Evolutionary conservation across 176 grass and related monocot genomes (phyloP), one percentile per base, ranked within the genome.

Genomic region (Triticum dicoccoides): DNA sequence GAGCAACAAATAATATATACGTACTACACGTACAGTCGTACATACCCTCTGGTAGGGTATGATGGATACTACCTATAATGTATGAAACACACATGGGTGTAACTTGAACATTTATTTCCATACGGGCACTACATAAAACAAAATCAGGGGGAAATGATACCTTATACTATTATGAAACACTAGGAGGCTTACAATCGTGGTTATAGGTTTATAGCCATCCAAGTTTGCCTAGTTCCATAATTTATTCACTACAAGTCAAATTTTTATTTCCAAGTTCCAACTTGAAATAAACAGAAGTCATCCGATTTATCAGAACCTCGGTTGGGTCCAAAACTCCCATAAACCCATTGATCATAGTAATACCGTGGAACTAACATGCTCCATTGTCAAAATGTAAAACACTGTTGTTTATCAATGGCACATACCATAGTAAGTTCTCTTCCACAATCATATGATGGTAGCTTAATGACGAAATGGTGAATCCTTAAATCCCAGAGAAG

Each of bases 401-500:
- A 78, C 52, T 63, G 63, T 83, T 69, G 63, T 83, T 69, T 80
- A 67, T 58, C 38, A 85, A 39, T 41, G 45, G 65, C 35, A 83
- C 85, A 78, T 94, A 90, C 93, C 89, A 88, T 91, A 70, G 77
- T 38, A 44, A 89, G 54, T 72, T 32, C 85, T 72, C 44, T 62
- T 69, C 77, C 86, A 91, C 79, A 91, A 86, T 86, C 89, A 58
- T 89, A 76, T 84, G 89, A 90, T 62, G 93, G 88, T 88, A 90
- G 65, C 89, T 85, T 98, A 83, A 91, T 61, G 29, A 87, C 54
- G 45, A 92, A 85, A 73, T 83, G 83, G 56, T 89, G 86, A 85
- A 98, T 65, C 76, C 33, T 98, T 59, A 98, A 73, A 83, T 98
- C 89, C 93, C 96, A 98, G 79, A 64, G 45, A 85, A 92, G 81